Percentiles rank a stretch among this genome's conserved stretches.
phyloP scores from a whole-genome alignment of 495 filamentous ascomycete species.

The Podospora anserina region DNA sequence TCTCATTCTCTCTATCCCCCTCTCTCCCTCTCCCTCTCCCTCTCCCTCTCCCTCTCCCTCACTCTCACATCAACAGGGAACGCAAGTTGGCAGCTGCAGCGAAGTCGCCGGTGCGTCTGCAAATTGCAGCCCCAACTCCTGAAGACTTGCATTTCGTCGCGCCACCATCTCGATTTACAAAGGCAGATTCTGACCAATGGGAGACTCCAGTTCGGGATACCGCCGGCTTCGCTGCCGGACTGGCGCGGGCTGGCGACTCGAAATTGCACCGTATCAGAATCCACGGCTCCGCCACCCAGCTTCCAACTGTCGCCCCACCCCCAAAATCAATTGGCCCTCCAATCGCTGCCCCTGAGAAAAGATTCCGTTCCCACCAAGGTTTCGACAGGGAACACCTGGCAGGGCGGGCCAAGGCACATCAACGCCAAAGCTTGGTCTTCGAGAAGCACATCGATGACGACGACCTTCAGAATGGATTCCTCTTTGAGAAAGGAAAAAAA shows the following conservation, averaged over 20 bases:
- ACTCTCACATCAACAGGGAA: neutral
- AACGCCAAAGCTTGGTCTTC: constrained; percentile 13
- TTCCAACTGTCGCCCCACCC: neutral
- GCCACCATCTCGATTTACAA: constrained; percentile 24
- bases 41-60: neutral
- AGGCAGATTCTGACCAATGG: constrained; percentile 17
- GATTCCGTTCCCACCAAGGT: constrained; percentile 19
- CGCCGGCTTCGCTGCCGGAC: constrained; percentile 9
- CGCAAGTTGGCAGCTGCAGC: constrained; percentile 11
- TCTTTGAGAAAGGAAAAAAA: neutral
- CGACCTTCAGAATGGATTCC: neutral
- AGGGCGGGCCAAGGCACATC: neutral
- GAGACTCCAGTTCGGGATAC: constrained; percentile 7
- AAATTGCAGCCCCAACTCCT: constrained; percentile 11
- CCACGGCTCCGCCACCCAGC: constrained; percentile 23
- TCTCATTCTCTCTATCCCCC: neutral
- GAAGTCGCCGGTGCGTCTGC: neutral
- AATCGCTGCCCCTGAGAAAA: constrained; percentile 18
- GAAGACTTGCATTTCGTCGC: constrained; percentile 18
- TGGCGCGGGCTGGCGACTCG: constrained; percentile 14
- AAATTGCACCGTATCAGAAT: constrained; percentile 26
- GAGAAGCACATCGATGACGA: constrained; percentile 10
- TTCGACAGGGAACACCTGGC: neutral
- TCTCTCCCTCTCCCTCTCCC: neutral
- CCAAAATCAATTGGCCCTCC: constrained; percentile 8